phyloP scores from a whole-genome alignment of 2,329 filamentous ascomycete genomes.

The Cladosporium austrohemisphaericum region DNA sequence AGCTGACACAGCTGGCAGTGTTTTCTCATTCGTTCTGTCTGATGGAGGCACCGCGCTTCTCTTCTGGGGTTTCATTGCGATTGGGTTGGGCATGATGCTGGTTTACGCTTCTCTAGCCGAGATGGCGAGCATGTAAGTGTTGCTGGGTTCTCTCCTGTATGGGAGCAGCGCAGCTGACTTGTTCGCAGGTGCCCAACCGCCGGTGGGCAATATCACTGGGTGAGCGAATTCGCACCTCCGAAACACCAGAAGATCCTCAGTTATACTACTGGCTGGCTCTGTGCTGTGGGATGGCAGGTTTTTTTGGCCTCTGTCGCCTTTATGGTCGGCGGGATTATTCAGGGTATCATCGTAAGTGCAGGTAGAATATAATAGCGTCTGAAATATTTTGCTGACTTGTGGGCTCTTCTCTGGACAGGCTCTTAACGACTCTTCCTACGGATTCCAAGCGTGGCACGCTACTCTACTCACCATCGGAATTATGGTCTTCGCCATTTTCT shows the following conservation, averaged over 20 bases:
- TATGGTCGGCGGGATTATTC: slow-evolving; percentile 39
- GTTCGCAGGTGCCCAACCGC: slow-evolving; percentile 17
- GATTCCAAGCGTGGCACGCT: slow-evolving; percentile 37
- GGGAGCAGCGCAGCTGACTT: too few species aligned
- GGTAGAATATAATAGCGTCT: too few species aligned
- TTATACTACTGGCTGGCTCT: slow-evolving; percentile 29
- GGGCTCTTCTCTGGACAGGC: too few species aligned
- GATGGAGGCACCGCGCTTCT: slow-evolving; percentile 24
- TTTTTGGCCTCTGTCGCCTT: slow-evolving; percentile 41
- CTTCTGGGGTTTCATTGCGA: slow-evolving; percentile 24
- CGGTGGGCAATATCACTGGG: slow-evolving; percentile 26
- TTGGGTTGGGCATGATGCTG: slow-evolving; percentile 16
- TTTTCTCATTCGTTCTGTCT: slow-evolving; percentile 16
- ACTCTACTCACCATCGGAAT: slow-evolving; percentile 38
- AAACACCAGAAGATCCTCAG: slow-evolving; percentile 23
- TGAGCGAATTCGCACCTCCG: slow-evolving; percentile 27
- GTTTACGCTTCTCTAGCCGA: slow-evolving; percentile 23
- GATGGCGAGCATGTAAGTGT: slow-evolving; percentile 19
- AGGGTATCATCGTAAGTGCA: slow-evolving; percentile 43
- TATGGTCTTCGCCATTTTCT: slow-evolving; percentile 22
- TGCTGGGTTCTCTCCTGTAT: slow-evolving; percentile 3
- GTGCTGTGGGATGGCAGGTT: slow-evolving; percentile 38
- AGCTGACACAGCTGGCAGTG: background rate
- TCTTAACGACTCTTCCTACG: slow-evolving; percentile 40
- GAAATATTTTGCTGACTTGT: too few species aligned